Evolutionary conservation across 2,329 filamentous ascomycete species (phyloP).

Genomic region (Venturia nashicola): DNA sequence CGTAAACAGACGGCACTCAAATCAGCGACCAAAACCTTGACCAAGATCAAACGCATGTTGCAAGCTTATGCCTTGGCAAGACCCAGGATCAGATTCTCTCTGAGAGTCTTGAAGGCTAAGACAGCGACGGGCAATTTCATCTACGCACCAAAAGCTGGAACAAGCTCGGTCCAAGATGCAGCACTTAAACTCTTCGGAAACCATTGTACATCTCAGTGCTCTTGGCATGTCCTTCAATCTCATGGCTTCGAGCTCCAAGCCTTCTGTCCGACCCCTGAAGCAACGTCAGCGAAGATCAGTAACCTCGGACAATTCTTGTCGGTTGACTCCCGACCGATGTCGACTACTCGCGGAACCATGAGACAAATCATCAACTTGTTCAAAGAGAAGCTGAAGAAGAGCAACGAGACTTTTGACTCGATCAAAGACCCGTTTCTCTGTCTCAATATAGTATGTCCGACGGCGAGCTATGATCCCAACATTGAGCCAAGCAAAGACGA

Average conservation of each 20-base stretch:
- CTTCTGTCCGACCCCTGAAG: slow-evolving; percentile 43
- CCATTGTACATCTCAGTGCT: slow-evolving; percentile 43
- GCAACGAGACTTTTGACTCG: slow-evolving; percentile 15
- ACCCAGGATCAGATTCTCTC: slow-evolving; percentile 46
- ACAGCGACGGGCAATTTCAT: slow-evolving; percentile 43
- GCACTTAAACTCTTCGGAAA: slow-evolving; percentile 50
- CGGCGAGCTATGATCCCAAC: slow-evolving; percentile 57
- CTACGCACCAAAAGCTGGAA: slow-evolving; percentile 45
- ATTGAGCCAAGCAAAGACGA: slow-evolving; percentile 61
- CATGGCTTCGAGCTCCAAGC: slow-evolving; percentile 40
- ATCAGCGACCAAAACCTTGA: slow-evolving; percentile 43
- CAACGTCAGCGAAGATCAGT: slow-evolving; percentile 27
- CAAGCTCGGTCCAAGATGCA: slow-evolving; percentile 40
- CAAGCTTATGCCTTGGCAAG: slow-evolving; percentile 55
- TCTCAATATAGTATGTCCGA: slow-evolving; percentile 50
- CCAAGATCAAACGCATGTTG: slow-evolving; percentile 47
- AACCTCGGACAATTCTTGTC: slow-evolving; percentile 46
- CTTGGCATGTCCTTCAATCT: slow-evolving; percentile 25
- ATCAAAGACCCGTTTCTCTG: slow-evolving; percentile 47
- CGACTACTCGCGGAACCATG: slow-evolving; percentile 39
- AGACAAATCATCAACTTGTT: slow-evolving; percentile 48
- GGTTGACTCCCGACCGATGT: slow-evolving; percentile 55
- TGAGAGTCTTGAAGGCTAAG: slow-evolving; percentile 45
- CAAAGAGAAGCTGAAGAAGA: slow-evolving; percentile 34
- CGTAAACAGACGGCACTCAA: slow-evolving; percentile 47